Base-by-base conservation (phyloP, 2,329 filamentous ascomycete species). In the Aspergillus ochraceoroseus region DNA sequence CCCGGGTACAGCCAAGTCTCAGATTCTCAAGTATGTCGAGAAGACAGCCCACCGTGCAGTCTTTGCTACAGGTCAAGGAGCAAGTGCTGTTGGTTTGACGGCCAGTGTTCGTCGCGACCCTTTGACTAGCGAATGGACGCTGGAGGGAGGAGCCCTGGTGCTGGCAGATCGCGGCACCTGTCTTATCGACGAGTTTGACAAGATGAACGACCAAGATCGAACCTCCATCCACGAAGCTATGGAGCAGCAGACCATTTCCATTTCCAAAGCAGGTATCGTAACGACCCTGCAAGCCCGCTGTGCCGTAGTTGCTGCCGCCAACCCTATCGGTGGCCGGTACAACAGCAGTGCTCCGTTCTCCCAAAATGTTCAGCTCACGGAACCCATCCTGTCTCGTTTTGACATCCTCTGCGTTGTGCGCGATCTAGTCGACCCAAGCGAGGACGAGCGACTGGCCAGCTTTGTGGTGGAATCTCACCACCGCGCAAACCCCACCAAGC, bases 221-320 rank as follows among this genome's bases (percentile, higher is more conserved):
- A 96, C 92, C 1, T 95, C 88, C 5, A 98, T 98, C 54, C 92
- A 98, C 76, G 92, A 98, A 73, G 92, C 92, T 45, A 98, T 98
- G 92, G 92, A 98, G 67, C 92, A 98, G 67, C 92, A 98, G 69
- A 98, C 92, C 1, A 98, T 98, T 53, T 96, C 90, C 46, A 98
- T 98, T 59, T 95, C 88, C 50, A 98, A 98, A 64, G 92, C 92
- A 0, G 92, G 92, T 67, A 98, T 98, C 46, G 92, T 98, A 29
- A 98, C 92, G 1, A 96, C 92, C 0, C 74, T 98, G 1, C 90
- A 98, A 65, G 92, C 92, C 29, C 84, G 92, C 26, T 98, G 92
- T 64, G 88, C 89, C 38, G 94, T 98, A 53, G 88, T 98, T 50
- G 92, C 92, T 11, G 92, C 92, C 1, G 92, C 92, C 55, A 98